A percentile compares a stretch with the other conserved stretches of the same genome.
These are phyloP conservation scores for Cutaneotrichosporon cavernicola DNA, from an alignment of 1,284 basidiomycete species.

Conservation along the genomic window DNA sequence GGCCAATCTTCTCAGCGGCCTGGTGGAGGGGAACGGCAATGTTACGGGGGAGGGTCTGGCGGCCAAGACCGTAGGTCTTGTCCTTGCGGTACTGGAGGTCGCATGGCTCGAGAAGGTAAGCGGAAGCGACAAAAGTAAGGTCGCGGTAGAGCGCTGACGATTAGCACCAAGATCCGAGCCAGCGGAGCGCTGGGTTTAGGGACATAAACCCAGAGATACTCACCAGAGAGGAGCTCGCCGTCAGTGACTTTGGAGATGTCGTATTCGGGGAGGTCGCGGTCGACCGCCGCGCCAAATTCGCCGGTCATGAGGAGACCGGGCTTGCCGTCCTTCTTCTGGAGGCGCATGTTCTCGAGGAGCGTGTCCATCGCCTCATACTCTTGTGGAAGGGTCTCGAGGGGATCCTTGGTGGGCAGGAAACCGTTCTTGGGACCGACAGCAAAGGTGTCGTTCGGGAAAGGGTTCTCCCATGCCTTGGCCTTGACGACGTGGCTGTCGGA, in stretches of 20 bases:
- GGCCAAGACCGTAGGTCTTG: slow-evolving; percentile 25
- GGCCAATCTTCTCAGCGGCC: slow-evolving; percentile 24
- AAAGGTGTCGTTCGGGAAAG: slow-evolving; percentile 23
- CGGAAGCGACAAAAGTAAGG: slow-evolving; percentile 26
- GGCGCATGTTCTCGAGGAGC: slow-evolving; percentile 25
- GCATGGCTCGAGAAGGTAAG: slow-evolving; percentile 29
- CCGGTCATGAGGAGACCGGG: slow-evolving; percentile 22
- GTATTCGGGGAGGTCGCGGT: slow-evolving; percentile 24
- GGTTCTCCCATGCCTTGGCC: slow-evolving; percentile 21
- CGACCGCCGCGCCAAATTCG: slow-evolving; percentile 23
- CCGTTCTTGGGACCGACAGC: slow-evolving; percentile 22
- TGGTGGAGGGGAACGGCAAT: slow-evolving; percentile 24
- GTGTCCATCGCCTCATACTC: slow-evolving; percentile 27
- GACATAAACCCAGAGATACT: not conserved
- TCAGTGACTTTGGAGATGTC: slow-evolving; percentile 23
- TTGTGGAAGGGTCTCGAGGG: slow-evolving; percentile 18
- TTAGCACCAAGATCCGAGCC: slow-evolving; percentile 5
- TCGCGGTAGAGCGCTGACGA: slow-evolving; percentile 26
- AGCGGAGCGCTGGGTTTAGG: not conserved
- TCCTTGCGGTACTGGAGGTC: slow-evolving; percentile 26
- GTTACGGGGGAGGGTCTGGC: slow-evolving; percentile 26
- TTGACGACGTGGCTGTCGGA: slow-evolving; percentile 2
- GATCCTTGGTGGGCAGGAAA: slow-evolving; percentile 25
- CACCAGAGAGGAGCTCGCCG: slow-evolving; percentile 19
- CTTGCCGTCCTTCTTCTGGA: slow-evolving; percentile 19